Evolutionary conservation across 305 asterid species (phyloP), one percentile per base, ranked within the genome.

Genomic region (Lippia alba): DNA sequence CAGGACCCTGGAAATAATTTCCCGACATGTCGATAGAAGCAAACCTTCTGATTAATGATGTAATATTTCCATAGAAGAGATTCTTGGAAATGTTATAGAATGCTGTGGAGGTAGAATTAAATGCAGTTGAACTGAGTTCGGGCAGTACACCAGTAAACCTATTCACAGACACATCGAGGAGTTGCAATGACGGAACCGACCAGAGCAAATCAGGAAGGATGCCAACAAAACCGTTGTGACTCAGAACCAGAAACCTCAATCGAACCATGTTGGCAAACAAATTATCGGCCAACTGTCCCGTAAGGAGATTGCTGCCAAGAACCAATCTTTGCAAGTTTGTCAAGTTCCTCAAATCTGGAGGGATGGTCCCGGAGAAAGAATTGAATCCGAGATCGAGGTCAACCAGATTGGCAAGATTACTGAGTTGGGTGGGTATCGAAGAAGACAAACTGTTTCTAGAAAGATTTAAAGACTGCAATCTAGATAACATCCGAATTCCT

Each of bases 341-440:
- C 71, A 92, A 49, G 4, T 85, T 79, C 55, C 86, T 70, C 75
- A 86, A 81, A 56, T 83, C 84, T 12, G 54, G 45, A 11, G 98
- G 96, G 67, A 90, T 58, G 3, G 84, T 41, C 41, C 94, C 96
- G 1, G 85, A 79, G 10, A 94, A 70, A 6, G 78, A 66, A 81
- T 94, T 94, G 72, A 75, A 84, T 65, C 96, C 93, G 30, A 94
- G 87, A 79, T 94, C 97, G 76, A 91, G 95, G 48, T 84, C 90
- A 75, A 86, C 80, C 77, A 94, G 82, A 59, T 73, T 81, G 64
- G 93, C 81, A 72, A 91, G 90, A 72, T 74, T 77, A 67, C 95
- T 91, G 20, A 94, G 83, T 71, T 88, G 90, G 50, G 88, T 64
- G 3, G 97, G 99, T 64, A 94, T 81, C 4, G 78, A 70, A 71